phyloP scores from a whole-genome alignment of 2,329 filamentous ascomycete species.

The Simplicillium sp. region DNA sequence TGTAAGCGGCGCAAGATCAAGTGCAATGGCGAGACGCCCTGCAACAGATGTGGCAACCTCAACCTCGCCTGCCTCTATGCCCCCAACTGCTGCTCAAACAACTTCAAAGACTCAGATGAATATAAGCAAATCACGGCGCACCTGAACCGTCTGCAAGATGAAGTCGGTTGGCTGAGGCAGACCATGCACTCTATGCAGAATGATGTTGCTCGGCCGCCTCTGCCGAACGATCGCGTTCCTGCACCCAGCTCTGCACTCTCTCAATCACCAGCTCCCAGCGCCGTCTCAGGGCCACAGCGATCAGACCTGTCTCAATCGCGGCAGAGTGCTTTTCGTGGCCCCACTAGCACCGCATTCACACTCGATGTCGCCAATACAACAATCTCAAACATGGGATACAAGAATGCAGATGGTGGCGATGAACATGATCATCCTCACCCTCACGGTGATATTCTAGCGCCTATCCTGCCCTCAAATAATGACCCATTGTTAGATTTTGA shows the following conservation, averaged over 20 bases:
- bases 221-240: constrained; percentile 31
- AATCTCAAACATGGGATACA: constrained; percentile 82
- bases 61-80: constrained; percentile 57
- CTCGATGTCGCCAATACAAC: constrained; percentile 82
- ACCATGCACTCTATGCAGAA: constrained; percentile 60
- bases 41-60: constrained; percentile 59
- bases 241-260: constrained; percentile 25
- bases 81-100: constrained; percentile 60
- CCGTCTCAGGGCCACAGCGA: constrained; percentile 20
- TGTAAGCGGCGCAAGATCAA: constrained; percentile 70
- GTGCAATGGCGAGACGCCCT: constrained; percentile 62
- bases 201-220: constrained; percentile 35
- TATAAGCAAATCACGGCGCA: constrained; percentile 74
- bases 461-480: constrained; percentile 11
- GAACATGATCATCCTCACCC: constrained; percentile 45
- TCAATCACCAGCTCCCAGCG: constrained; percentile 32
- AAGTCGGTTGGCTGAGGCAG: constrained; percentile 69
- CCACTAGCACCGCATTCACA: constrained; percentile 77
- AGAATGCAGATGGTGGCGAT: constrained; percentile 48
- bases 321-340: constrained; percentile 66
- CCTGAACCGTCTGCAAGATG: constrained; percentile 67
- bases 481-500: constrained; percentile 76
- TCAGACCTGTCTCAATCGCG: constrained; percentile 36
- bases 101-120: constrained; percentile 87
- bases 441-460: neutral